Conservation (phyloP, 2,329 filamentous ascomycete species). For the Fonsecaea erecta region DNA sequence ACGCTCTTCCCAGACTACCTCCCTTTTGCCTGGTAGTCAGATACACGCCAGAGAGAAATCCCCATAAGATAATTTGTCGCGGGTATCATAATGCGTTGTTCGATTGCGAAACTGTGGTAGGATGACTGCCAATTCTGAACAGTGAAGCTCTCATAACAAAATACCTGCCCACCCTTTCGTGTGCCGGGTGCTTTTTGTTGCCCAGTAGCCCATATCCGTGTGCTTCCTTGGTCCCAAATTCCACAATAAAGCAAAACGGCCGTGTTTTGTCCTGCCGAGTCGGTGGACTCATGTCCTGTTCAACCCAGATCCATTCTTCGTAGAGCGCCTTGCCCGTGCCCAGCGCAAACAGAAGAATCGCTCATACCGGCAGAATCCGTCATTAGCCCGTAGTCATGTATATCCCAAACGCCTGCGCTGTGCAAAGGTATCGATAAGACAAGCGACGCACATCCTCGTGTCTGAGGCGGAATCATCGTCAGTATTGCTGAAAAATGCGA, state of each 20-base stretch:
- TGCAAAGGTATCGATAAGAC: conserved; percentile 14
- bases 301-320: background rate
- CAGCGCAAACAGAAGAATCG: background rate
- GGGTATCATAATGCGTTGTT: conserved; percentile 17
- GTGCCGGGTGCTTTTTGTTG: background rate
- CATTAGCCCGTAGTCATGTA: conserved; percentile 6
- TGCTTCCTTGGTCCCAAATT: background rate
- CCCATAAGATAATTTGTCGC: conserved; percentile 3
- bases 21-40: background rate
- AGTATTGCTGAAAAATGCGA: background rate
- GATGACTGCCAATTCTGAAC: background rate
- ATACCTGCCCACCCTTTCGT: conserved; percentile 4
- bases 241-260: background rate
- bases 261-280: background rate
- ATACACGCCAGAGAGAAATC: conserved; percentile 6
- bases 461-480: background rate
- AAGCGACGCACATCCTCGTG: background rate
- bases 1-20: background rate
- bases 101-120: background rate
- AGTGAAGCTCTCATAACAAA: background rate
- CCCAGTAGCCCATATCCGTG: background rate
- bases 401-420: conserved; percentile 22
- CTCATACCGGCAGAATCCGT: background rate
- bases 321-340: background rate
- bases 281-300: background rate